Conservation (phyloP, 108 stramenopile species). For the Epipyxis sp. region DNA sequence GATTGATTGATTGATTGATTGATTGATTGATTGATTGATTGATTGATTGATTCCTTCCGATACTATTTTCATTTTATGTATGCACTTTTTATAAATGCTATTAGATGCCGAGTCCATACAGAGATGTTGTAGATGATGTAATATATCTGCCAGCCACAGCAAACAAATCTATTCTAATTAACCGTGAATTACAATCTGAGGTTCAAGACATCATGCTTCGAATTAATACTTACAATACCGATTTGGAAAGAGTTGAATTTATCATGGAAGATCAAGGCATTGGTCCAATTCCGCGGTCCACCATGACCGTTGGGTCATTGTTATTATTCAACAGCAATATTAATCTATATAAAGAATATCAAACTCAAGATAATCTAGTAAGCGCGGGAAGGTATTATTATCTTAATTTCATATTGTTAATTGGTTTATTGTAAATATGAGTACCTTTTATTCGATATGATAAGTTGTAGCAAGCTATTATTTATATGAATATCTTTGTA, state of each 20-base stretch:
- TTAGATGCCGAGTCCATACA: neutral
- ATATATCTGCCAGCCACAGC: neutral
- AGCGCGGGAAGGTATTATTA: neutral
- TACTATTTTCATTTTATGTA: neutral
- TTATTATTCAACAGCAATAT: conserved; percentile 10
- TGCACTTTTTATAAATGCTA: neutral
- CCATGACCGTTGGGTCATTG: neutral
- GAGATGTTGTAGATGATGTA: conserved; percentile 20
- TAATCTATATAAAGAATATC: conserved; percentile 31
- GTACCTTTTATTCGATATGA: too few species aligned
- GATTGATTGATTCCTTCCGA: neutral
- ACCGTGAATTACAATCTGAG: conserved; percentile 2
- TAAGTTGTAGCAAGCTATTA: too few species aligned
- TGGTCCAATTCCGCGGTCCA: neutral
- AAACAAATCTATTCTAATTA: neutral
- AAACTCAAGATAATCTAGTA: conserved; percentile 7
- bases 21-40: too few species aligned
- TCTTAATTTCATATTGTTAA: conserved; percentile 17
- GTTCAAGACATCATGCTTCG: neutral
- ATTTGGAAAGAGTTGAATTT: conserved; percentile 16
- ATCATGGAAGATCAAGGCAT: conserved; percentile 33
- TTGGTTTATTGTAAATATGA: too few species aligned
- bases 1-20: too few species aligned
- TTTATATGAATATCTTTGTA: too few species aligned
- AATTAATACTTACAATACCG: neutral